Evolutionary conservation across 495 filamentous ascomycete genomes (phyloP), one percentile per base, ranked within the genome.

Genomic region (Penicillium pancosmium): DNA sequence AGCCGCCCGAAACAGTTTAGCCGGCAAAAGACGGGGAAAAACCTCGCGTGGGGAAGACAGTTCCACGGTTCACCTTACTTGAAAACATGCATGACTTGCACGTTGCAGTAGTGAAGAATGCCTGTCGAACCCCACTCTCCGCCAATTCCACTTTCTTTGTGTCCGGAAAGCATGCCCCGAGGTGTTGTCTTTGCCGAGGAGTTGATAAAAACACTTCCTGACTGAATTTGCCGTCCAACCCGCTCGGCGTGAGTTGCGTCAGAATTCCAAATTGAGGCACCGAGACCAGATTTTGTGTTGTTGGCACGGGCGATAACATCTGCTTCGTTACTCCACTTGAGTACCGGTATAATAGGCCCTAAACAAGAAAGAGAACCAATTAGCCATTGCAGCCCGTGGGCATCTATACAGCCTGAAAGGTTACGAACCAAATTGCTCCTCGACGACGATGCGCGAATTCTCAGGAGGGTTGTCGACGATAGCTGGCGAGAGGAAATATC

Each of bases 91-190:
- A 62, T 50, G 19, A 59, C 58, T 72, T 86, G 80, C 21, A 78
- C 76, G 56, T 88, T 83, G 57, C 73, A 75, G 64, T 84, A 88
- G 19, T 77, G 72, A 63, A 84, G 68, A 52, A 87, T 59, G 0
- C 85, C 85, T 46, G 78, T 77, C 52, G 73, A 72, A n/a, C 81
- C 81, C 68, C 83, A 80, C 68, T 87, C 86, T 8, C 80, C 82
- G 6, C 85, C 85, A 50, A 86, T 79, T 10, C 86, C 86, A 56
- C 77, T 82, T 63, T 86, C 79, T 76, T 89, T 88, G 69, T 83
- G 79, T 18, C 86, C 86, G 23, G 69, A 75, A 59, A 89, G 86
- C 64, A 78, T 78, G 4, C 80, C 82, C 49, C 74, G 77, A 19
- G 79, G 79, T 9, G 49, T 55, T 4, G 52, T 49, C 11, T 57